A percentile compares a stretch with the other conserved stretches of the same genome.
Conservation (phyloP, 306 rosid genomes). For the Sechiopsis laciniata region DNA sequence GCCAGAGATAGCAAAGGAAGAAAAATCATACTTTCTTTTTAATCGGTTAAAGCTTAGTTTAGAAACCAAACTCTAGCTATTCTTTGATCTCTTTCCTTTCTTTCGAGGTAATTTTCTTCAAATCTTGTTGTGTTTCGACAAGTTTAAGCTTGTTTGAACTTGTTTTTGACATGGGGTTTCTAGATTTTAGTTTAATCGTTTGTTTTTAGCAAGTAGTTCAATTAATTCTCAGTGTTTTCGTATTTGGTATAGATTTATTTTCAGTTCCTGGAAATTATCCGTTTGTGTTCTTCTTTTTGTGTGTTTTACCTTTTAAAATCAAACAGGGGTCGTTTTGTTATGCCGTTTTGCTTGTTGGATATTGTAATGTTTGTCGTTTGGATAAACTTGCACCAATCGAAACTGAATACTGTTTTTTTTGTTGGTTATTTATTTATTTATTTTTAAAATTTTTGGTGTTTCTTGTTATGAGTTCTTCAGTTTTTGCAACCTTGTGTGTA, state of each 20-base stretch:
- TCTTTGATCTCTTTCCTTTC: neutral
- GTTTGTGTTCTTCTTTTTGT: neutral
- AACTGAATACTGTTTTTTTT: neutral
- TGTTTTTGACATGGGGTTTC: neutral
- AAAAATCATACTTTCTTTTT: conserved; percentile 34
- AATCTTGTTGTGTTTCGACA: too few relatives aligned
- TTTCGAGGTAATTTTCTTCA: neutral
- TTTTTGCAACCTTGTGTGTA: neutral
- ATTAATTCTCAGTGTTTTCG: neutral
- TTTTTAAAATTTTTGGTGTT: too few relatives aligned
- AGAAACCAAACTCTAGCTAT: conserved; percentile 12
- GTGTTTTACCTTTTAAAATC: neutral
- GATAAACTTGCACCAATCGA: neutral
- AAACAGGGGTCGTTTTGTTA: too few relatives aligned
- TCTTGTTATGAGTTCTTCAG: neutral
- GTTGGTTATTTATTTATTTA: too few relatives aligned
- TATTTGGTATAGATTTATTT: neutral
- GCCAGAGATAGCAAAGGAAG: too few relatives aligned
- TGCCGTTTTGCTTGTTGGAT: conserved; percentile 14
- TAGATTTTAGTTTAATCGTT: neutral
- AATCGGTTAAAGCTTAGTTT: conserved; percentile 8
- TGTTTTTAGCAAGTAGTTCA: neutral
- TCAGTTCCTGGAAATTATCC: conserved; percentile 7
- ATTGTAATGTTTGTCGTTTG: neutral
- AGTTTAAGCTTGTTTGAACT: too few relatives aligned